These are phyloP conservation scores for Sistotremastrum suecicum DNA, from an alignment of 768 basidiomycete species.

Conservation along the genomic window DNA sequence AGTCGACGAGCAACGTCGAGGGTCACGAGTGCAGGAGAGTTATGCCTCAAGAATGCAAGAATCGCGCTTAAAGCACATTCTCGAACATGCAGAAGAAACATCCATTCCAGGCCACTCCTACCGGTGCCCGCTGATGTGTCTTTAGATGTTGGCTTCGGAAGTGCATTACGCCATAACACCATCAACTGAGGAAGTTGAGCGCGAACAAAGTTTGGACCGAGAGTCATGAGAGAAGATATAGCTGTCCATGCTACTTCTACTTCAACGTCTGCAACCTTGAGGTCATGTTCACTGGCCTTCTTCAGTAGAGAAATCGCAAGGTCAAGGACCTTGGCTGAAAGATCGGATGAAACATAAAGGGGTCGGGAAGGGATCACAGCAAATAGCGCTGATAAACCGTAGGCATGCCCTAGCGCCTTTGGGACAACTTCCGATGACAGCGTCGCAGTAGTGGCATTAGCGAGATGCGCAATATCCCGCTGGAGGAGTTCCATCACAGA, in stretches of 20 bases:
- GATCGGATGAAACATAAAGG: conserved; percentile 89
- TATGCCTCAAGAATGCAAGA: conserved; percentile 75
- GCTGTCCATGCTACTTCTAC: conserved; percentile 92
- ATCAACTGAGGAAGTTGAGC: conserved; percentile 87
- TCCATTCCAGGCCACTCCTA: conserved; percentile 69
- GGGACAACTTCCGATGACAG: conserved; percentile 55
- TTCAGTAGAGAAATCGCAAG: conserved; percentile 85
- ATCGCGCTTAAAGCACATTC: conserved; percentile 86
- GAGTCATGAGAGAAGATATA: conserved; percentile 79
- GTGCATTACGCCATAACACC: conserved; percentile 92
- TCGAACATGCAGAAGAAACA: conserved; percentile 79
- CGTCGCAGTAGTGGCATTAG: conserved; percentile 39
- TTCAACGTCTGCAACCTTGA: conserved; percentile 68
- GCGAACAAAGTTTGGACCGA: conserved; percentile 88
- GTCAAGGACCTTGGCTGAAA: conserved; percentile 81
- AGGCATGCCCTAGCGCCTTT: conserved; percentile 76
- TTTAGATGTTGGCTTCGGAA: conserved; percentile 89
- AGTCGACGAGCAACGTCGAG: conserved; percentile 86
- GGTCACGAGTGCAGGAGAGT: conserved; percentile 59
- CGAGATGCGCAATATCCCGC: conserved; percentile 60
- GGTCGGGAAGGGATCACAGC: conserved; percentile 78
- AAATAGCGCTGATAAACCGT: conserved; percentile 78
- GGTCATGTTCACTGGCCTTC: conserved; percentile 79
- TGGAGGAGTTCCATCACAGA: conserved; percentile 70
- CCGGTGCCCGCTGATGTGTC: conserved; percentile 48